These are phyloP conservation scores for Pelargonium cotyledonis DNA, from an alignment of 441 rosid species.

Conservation along the genomic window DNA sequence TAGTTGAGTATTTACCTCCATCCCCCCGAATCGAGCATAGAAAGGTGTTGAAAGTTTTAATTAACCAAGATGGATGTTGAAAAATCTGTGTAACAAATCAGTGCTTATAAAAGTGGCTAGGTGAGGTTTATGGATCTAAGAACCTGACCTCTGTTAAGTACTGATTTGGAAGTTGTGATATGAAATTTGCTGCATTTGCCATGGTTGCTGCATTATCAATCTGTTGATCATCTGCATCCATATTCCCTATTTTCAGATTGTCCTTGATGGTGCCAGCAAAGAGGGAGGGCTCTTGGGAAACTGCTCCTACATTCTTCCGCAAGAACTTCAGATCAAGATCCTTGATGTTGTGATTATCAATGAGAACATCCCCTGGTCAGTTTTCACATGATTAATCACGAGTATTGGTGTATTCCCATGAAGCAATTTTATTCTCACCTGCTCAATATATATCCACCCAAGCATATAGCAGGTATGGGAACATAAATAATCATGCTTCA, in stretches of 20 bases:
- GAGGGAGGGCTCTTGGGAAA: slow-evolving; percentile 61
- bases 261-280: slow-evolving; percentile 56
- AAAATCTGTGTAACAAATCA: background rate
- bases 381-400: background rate
- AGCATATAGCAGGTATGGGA: too few relatives aligned
- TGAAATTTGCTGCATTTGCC: slow-evolving; percentile 58
- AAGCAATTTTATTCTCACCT: background rate
- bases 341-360: slow-evolving; percentile 48
- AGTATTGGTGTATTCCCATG: background rate
- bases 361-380: slow-evolving; percentile 40
- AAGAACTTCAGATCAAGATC: slow-evolving; percentile 51
- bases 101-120: background rate
- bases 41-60: background rate
- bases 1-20: background rate
- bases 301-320: slow-evolving; percentile 46
- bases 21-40: background rate
- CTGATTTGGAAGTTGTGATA: slow-evolving; percentile 51
- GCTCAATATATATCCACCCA: background rate
- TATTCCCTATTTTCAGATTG: slow-evolving; percentile 52
- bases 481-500: background rate
- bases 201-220: slow-evolving; percentile 42
- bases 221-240: slow-evolving; percentile 44
- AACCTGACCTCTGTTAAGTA: slow-evolving; percentile 45
- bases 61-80: background rate
- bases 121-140: slow-evolving; percentile 3